Conservation (phyloP, 768 basidiomycete genomes). For the Termitomyces sp. region DNA sequence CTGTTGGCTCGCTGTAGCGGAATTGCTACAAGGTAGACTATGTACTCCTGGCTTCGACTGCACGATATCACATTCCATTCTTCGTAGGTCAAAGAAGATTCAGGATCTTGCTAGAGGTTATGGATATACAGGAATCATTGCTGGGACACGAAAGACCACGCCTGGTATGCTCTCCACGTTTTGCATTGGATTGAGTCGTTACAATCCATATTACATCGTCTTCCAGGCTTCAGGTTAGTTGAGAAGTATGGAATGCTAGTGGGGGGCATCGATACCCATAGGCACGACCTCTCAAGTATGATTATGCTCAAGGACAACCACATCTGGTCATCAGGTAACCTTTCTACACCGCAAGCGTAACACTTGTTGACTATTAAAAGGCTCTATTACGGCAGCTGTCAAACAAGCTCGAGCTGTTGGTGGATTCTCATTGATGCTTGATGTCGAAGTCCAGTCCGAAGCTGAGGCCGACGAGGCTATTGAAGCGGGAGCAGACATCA, state of each 20-base stretch:
- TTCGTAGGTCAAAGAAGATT: slow-evolving; percentile 72
- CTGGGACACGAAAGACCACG: slow-evolving; percentile 96
- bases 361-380: slow-evolving; percentile 30
- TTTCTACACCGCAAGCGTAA: background rate
- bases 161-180: slow-evolving; percentile 49
- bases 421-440: slow-evolving; percentile 87
- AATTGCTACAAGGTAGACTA: slow-evolving; percentile 85
- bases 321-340: slow-evolving; percentile 88
- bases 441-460: slow-evolving; percentile 89
- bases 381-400: slow-evolving; percentile 89
- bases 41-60: background rate
- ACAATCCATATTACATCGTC: background rate
- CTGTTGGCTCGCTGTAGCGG: slow-evolving; percentile 93
- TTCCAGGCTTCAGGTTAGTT: slow-evolving; percentile 83
- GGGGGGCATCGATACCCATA: slow-evolving; percentile 93
- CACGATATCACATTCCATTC: slow-evolving; percentile 9
- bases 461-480: slow-evolving; percentile 97
- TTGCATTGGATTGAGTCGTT: background rate
- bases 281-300: slow-evolving; percentile 97
- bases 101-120: slow-evolving; percentile 72
- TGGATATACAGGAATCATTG: slow-evolving; percentile 86
- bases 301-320: slow-evolving; percentile 99
- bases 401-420: slow-evolving; percentile 83
- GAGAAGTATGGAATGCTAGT: slow-evolving; percentile 99
- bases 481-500: slow-evolving; percentile 88